Evolutionary conservation across 176 grass and related monocot species (phyloP).

Genomic region (Thinopyrum elongatum): DNA sequence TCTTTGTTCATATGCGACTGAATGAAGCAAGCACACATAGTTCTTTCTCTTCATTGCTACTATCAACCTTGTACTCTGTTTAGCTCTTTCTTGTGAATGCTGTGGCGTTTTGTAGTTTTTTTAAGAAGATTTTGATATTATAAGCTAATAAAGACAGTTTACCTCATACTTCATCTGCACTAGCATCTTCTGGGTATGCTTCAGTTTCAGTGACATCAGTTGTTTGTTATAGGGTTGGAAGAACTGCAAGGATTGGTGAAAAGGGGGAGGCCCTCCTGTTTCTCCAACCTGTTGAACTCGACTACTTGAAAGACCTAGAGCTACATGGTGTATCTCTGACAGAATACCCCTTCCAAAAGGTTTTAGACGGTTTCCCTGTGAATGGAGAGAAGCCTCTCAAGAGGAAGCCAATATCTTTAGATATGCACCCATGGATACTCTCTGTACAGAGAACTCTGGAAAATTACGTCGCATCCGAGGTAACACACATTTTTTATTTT

Average conservation of each 20-base stretch:
- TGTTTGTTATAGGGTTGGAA: conserved; percentile 67
- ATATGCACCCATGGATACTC: conserved; percentile 93
- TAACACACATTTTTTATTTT: conserved; percentile 10
- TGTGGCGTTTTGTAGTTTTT: neutral
- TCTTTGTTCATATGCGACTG: neutral
- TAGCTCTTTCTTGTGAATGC: neutral
- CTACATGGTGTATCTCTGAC: conserved; percentile 65
- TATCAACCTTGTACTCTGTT: neutral
- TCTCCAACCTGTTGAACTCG: conserved; percentile 88
- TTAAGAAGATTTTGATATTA: neutral
- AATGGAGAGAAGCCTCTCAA: conserved; percentile 50
- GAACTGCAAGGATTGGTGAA: conserved; percentile 90
- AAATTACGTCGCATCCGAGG: conserved; percentile 64
- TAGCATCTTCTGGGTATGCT: neutral
- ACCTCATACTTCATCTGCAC: neutral
- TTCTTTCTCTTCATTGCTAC: neutral
- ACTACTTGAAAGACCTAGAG: conserved; percentile 87
- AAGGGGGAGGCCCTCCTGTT: conserved; percentile 91
- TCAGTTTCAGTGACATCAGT: neutral
- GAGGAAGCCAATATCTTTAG: conserved; percentile 67
- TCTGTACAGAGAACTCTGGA: conserved; percentile 79
- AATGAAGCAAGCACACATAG: neutral
- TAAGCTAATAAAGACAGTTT: neutral
- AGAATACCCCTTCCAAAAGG: conserved; percentile 83
- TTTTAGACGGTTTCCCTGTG: conserved; percentile 69